Conservation (phyloP, 305 asterid genomes). For the Fraxinus albicans region DNA sequence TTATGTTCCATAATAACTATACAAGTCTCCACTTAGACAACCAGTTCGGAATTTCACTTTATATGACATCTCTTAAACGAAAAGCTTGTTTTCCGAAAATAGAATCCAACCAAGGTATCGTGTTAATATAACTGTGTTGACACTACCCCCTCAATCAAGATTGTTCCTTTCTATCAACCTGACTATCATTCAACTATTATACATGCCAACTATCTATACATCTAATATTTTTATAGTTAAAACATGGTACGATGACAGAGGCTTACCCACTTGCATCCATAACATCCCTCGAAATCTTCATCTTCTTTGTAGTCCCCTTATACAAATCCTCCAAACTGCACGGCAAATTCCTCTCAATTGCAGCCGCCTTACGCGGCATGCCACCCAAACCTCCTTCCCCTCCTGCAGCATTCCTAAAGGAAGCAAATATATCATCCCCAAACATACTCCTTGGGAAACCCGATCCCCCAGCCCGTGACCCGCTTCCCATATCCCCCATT, state of each 20-base stretch:
- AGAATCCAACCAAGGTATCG: not conserved
- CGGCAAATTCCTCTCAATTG: constrained; percentile 63
- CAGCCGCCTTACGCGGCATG: constrained; percentile 52
- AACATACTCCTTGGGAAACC: constrained; percentile 50
- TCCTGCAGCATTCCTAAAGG: constrained; percentile 47
- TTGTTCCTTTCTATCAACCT: not conserved
- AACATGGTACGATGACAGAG: not conserved
- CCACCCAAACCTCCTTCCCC: constrained; percentile 53
- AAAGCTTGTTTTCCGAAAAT: not conserved
- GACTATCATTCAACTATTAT: not conserved
- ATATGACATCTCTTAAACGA: not conserved
- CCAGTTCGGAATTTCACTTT: not conserved
- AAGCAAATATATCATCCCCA: constrained; percentile 62
- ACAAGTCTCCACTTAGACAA: not conserved
- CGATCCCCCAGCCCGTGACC: constrained; percentile 48
- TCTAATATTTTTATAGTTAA: not conserved
- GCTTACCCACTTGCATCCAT: constrained; percentile 63
- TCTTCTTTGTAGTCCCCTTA: constrained; percentile 81
- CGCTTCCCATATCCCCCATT: constrained; percentile 70
- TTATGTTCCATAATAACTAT: not conserved
- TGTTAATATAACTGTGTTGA: not conserved
- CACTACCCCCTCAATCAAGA: not conserved
- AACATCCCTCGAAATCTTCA: constrained; percentile 83
- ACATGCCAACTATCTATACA: not conserved
- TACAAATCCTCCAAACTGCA: constrained; percentile 88